Conservation (phyloP, 1,284 basidiomycete genomes). For the Quambalaria eucalypti region DNA sequence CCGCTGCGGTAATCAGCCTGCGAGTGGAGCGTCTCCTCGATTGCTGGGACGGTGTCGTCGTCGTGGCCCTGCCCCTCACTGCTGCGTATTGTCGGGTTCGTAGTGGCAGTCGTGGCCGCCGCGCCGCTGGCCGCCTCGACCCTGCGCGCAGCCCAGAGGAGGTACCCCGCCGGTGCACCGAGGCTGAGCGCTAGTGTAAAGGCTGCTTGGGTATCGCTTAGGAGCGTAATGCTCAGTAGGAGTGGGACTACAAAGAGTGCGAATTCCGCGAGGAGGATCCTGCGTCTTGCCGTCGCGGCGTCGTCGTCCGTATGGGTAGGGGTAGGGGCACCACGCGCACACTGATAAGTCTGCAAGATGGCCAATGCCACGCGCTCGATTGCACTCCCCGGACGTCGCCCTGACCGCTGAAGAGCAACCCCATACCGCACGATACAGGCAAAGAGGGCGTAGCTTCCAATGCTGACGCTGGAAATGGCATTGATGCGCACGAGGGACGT, state of each 20-base stretch:
- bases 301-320: background rate
- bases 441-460: background rate
- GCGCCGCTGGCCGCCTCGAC: too few species aligned
- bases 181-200: conserved; percentile 52
- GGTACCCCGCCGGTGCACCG: background rate
- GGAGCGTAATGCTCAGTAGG: conserved; percentile 67
- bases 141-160: too few species aligned
- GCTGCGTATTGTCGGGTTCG: too few species aligned
- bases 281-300: background rate
- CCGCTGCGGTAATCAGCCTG: background rate
- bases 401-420: too few species aligned
- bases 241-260: conserved; percentile 64
- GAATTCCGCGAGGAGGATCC: conserved; percentile 52
- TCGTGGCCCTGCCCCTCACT: background rate
- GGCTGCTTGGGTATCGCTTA: conserved; percentile 53
- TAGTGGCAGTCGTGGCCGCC: too few species aligned
- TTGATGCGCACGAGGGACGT: background rate
- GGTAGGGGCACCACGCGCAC: too few species aligned
- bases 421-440: background rate
- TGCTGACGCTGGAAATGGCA: background rate
- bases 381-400: too few species aligned
- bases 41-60: background rate
- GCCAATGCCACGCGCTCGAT: too few species aligned
- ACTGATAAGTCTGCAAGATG: too few species aligned
- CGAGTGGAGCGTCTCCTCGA: background rate